phyloP scores from a whole-genome alignment of 495 filamentous ascomycete genomes.

The Talaromyces liani region DNA sequence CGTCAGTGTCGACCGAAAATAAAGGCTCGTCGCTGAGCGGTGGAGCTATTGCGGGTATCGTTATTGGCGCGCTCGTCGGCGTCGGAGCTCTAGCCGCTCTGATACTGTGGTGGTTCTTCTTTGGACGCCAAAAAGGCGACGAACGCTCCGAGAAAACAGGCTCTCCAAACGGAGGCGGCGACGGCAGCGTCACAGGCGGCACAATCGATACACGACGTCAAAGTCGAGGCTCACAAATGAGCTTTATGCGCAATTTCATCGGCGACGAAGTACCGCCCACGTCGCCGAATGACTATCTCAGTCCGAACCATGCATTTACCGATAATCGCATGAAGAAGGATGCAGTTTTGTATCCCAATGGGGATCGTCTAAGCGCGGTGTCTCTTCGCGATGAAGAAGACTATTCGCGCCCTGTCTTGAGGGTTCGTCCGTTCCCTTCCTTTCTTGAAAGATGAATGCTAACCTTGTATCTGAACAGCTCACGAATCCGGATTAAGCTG shows the following conservation, averaged over 20 bases:
- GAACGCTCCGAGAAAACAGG: slow-evolving; percentile 21
- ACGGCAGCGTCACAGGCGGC: slow-evolving; percentile 26
- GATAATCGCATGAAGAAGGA: slow-evolving; percentile 40
- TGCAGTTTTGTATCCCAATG: slow-evolving; percentile 36
- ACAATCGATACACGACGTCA: slow-evolving; percentile 28
- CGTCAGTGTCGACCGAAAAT: slow-evolving; percentile 11
- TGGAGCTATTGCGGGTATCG: slow-evolving; percentile 40
- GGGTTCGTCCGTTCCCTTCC: slow-evolving; percentile 27
- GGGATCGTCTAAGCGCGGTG: slow-evolving; percentile 39
- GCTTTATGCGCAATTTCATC: slow-evolving; percentile 32
- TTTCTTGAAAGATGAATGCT: slow-evolving; percentile 11
- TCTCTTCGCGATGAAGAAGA: slow-evolving; percentile 51
- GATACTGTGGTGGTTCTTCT: slow-evolving; percentile 35
- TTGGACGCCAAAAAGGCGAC: slow-evolving; percentile 25
- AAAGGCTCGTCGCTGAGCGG: slow-evolving; percentile 23
- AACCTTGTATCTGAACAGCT: slow-evolving; percentile 26
- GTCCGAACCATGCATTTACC: slow-evolving; percentile 28
- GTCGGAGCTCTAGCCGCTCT: slow-evolving; percentile 29
- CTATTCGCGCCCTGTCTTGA: slow-evolving; percentile 49
- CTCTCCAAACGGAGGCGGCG: slow-evolving; percentile 18
- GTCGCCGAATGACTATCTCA: slow-evolving; percentile 17
- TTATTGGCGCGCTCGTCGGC: slow-evolving; percentile 42
- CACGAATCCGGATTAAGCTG: slow-evolving; percentile 46
- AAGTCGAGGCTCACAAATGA: slow-evolving; percentile 43
- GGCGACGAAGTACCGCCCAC: slow-evolving; percentile 11